A percentile compares a stretch with the other conserved stretches of the same genome.
These are phyloP conservation scores for Pythium sukuiense DNA, from an alignment of 352 stramenopile species.

Conservation along the genomic window DNA sequence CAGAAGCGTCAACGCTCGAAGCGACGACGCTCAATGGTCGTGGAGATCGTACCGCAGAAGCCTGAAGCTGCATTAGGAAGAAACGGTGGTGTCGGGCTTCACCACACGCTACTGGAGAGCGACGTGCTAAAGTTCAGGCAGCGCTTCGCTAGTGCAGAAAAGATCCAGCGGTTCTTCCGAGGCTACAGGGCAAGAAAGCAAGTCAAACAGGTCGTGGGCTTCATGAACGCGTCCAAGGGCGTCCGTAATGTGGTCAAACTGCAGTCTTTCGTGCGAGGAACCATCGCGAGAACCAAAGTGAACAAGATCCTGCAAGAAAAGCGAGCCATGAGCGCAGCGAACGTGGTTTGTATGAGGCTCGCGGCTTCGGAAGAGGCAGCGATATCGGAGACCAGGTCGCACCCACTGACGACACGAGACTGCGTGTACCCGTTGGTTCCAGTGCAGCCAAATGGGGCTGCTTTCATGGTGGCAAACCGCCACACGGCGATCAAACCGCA, in stretches of 20 bases:
- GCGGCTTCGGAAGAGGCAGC: neutral
- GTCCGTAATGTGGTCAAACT: constrained; percentile 44
- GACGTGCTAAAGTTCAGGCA: constrained; percentile 16
- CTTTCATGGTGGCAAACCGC: constrained; percentile 9
- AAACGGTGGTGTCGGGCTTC: neutral
- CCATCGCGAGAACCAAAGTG: constrained; percentile 36
- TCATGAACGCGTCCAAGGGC: constrained; percentile 29
- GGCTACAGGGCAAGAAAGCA: constrained; percentile 32
- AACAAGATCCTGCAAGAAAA: constrained; percentile 26
- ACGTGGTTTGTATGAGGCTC: constrained; percentile 19
- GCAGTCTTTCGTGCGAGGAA: constrained; percentile 52
- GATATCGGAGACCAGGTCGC: neutral
- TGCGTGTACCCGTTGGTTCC: constrained; percentile 19
- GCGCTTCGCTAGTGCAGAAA: constrained; percentile 27
- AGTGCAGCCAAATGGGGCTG: neutral
- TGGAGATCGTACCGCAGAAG: neutral
- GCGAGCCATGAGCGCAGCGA: constrained; percentile 13
- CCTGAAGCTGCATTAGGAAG: neutral
- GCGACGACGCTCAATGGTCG: neutral
- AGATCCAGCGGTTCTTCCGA: constrained; percentile 46
- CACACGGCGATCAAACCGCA: neutral
- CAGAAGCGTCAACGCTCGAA: constrained; percentile 4
- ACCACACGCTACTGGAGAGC: constrained; percentile 11
- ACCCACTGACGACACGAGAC: constrained; percentile 9
- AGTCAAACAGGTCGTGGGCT: constrained; percentile 18